These are phyloP conservation scores for Elaeis oleifera DNA, from an alignment of 202 grass and related monocot species.

Conservation along the genomic window DNA sequence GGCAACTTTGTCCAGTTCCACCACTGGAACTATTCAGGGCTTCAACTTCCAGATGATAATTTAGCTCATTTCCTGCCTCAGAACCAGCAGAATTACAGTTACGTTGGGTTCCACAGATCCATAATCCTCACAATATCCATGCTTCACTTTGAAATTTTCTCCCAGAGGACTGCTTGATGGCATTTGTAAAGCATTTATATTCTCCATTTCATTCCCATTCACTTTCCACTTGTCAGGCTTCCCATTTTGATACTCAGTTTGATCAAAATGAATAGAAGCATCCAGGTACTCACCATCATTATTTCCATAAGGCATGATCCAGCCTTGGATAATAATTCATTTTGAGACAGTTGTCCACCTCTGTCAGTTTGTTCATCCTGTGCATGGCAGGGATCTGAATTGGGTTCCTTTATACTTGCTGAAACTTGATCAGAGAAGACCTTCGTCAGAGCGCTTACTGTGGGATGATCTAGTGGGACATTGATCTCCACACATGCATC, in stretches of 20 bases:
- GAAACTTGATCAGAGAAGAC: constrained; percentile 13
- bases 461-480: no score
- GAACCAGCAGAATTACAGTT: constrained; percentile 15
- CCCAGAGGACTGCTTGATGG: constrained; percentile 9
- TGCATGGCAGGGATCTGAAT: constrained; percentile 4
- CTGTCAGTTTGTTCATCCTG: constrained; percentile 15
- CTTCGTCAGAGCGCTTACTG: neutral
- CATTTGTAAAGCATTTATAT: constrained; percentile 3
- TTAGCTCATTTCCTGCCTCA: constrained; percentile 15
- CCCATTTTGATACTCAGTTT: constrained; percentile 16
- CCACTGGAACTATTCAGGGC: no score
- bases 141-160: constrained; percentile 18
- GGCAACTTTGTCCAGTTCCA: no score
- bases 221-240: constrained; percentile 10
- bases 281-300: constrained; percentile 9
- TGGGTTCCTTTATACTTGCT: constrained; percentile 7
- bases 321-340: constrained; percentile 13
- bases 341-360: constrained; percentile 10
- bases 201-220: constrained; percentile 17
- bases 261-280: constrained; percentile 7
- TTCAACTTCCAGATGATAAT: no score
- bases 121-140: constrained; percentile 23
- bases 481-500: no score
- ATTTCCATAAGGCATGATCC: constrained; percentile 7
- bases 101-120: constrained; percentile 19